Evolutionary conservation across 2,329 filamentous ascomycete species (phyloP).

Genomic region (Venturia carpophila): DNA sequence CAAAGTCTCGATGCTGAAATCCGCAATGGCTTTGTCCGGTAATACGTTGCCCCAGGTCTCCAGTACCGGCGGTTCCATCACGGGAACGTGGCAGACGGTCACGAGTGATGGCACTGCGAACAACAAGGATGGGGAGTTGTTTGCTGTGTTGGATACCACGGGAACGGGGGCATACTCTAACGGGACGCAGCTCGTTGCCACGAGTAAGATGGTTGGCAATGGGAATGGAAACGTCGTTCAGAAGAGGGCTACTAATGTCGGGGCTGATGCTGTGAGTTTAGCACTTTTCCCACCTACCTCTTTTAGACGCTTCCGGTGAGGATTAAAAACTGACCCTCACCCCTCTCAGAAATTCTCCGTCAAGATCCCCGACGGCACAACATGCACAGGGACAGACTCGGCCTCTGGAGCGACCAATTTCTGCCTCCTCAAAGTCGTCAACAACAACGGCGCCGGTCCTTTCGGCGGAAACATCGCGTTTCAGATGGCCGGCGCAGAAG

Average conservation of each 20-base stretch:
- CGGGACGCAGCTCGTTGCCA: neutral
- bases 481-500: slow-evolving; percentile 21
- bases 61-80: slow-evolving; percentile 23
- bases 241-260: slow-evolving; percentile 9
- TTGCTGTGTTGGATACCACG: neutral
- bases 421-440: neutral
- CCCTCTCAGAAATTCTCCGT: slow-evolving; percentile 17
- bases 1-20: slow-evolving; percentile 28
- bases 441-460: slow-evolving; percentile 22
- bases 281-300: neutral
- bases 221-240: neutral
- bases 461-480: slow-evolving; percentile 25
- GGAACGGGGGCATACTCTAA: neutral
- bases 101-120: neutral
- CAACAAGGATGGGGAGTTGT: slow-evolving; percentile 2
- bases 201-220: slow-evolving; percentile 1
- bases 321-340: neutral
- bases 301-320: neutral
- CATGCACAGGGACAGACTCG: slow-evolving; percentile 21
- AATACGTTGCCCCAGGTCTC: slow-evolving; percentile 36
- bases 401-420: neutral
- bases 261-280: slow-evolving; percentile 2
- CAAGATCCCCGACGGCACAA: slow-evolving; percentile 19
- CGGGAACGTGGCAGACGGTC: neutral
- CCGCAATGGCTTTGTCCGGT: slow-evolving; percentile 33